Evolutionary conservation across 1,284 basidiomycete genomes (phyloP).

Genomic region (Fomitiporia mediterranea): DNA sequence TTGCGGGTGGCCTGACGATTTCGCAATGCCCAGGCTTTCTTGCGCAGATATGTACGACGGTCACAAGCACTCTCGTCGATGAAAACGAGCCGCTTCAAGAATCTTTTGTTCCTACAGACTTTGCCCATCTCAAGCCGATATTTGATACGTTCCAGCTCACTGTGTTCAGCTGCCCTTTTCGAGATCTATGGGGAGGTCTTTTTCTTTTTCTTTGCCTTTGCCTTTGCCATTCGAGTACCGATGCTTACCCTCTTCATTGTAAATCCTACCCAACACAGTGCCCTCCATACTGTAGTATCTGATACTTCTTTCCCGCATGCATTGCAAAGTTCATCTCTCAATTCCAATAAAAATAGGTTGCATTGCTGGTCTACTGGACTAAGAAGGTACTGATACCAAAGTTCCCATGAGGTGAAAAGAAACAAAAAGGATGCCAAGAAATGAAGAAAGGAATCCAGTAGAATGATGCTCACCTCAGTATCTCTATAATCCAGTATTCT

Average conservation of each 20-base stretch:
- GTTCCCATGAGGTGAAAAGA: too few species aligned
- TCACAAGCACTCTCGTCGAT: constrained; percentile 33
- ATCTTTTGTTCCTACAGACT: constrained; percentile 24
- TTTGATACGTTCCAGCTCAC: constrained; percentile 23
- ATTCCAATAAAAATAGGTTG: constrained; percentile 20
- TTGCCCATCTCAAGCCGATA: constrained; percentile 26
- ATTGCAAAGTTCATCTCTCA: constrained; percentile 9
- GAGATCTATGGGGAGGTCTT: constrained; percentile 26
- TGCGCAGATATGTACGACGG: constrained; percentile 25
- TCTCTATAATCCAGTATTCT: too few species aligned
- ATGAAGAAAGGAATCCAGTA: too few species aligned
- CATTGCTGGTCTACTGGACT: not conserved
- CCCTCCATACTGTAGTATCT: constrained; percentile 23
- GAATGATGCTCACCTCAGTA: too few species aligned
- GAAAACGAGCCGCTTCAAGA: constrained; percentile 32
- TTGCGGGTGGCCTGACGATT: constrained; percentile 26
- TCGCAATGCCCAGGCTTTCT: constrained; percentile 29
- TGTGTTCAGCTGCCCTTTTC: constrained; percentile 25
- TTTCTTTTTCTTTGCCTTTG: not conserved
- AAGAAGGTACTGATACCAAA: constrained; percentile 2
- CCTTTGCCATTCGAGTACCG: too few species aligned
- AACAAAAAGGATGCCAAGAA: too few species aligned
- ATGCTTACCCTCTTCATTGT: constrained; percentile 27
- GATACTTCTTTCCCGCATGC: constrained; percentile 21
- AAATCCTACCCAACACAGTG: constrained; percentile 22